Conservation (phyloP, 1,139 yeast species). For the Pichia sp. region DNA sequence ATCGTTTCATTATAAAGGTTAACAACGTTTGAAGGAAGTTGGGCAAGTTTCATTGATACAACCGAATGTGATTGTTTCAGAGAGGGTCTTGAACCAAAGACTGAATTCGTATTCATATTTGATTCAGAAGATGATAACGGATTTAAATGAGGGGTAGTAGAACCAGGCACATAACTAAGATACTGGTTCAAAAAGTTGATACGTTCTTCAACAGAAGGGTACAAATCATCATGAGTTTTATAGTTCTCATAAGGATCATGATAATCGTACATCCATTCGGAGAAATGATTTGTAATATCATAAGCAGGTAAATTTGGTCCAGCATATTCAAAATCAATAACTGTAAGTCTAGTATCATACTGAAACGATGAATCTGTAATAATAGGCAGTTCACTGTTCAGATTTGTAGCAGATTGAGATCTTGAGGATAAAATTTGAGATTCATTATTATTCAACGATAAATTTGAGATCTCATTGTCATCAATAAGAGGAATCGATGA, state of each 20-base stretch:
- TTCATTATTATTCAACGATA: slow-evolving; percentile 15
- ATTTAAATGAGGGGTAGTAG: slow-evolving; percentile 20
- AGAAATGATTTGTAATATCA: slow-evolving; percentile 82
- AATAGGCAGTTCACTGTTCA: slow-evolving; percentile 19
- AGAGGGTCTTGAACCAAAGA: slow-evolving; percentile 2
- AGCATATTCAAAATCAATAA: slow-evolving; percentile 92
- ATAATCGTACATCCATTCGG: slow-evolving; percentile 97
- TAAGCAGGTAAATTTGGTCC: slow-evolving; percentile 90
- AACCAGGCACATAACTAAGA: slow-evolving; percentile 39
- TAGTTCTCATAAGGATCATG: slow-evolving; percentile 60
- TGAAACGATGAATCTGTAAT: slow-evolving; percentile 24
- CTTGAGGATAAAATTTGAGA: slow-evolving; percentile 1
- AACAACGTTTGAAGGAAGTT: slow-evolving; percentile 34
- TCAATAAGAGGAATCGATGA: slow-evolving; percentile 13
- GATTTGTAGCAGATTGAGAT: slow-evolving; percentile 7
- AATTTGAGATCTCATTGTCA: slow-evolving; percentile 14
- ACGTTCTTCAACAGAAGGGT: slow-evolving; percentile 63
- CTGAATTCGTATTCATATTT: slow-evolving; percentile 9
- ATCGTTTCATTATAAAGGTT: slow-evolving; percentile 56
- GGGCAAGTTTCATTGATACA: slow-evolving; percentile 20
- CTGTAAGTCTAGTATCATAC: slow-evolving; percentile 69
- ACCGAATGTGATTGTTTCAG: slow-evolving; percentile 18
- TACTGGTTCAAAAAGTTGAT: slow-evolving; percentile 69
- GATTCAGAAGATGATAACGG: slow-evolving; percentile 5
- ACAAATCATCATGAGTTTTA: slow-evolving; percentile 46